Evolutionary conservation across 306 rosid genomes (phyloP).

Genomic region (Macrotyloma uniflorum): DNA sequence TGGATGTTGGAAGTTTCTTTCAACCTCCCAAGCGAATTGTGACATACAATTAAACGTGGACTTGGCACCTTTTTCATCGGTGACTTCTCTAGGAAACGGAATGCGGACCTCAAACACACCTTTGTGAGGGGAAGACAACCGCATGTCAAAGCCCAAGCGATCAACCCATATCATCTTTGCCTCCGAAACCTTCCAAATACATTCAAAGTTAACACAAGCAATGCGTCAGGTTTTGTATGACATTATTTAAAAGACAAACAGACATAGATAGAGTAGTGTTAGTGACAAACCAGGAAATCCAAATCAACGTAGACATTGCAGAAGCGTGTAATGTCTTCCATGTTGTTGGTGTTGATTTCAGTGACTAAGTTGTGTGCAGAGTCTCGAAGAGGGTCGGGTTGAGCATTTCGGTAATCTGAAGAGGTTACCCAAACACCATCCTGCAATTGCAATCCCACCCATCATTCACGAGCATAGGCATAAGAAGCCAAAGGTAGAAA

Average conservation of each 20-base stretch:
- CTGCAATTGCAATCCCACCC: conserved; percentile 44
- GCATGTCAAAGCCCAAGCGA: conserved; percentile 85
- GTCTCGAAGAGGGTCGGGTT: conserved; percentile 90
- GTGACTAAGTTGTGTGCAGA: conserved; percentile 72
- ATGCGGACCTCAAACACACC: conserved; percentile 78
- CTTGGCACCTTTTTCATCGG: conserved; percentile 85
- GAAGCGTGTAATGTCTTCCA: conserved; percentile 83
- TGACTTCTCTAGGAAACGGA: conserved; percentile 87
- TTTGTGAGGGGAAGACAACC: conserved; percentile 57
- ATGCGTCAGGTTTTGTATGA: not conserved
- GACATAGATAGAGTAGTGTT: not conserved
- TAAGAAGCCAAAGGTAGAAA: not conserved
- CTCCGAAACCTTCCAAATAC: conserved; percentile 64
- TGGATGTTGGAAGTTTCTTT: conserved; percentile 63
- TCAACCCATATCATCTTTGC: conserved; percentile 95
- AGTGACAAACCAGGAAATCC: conserved; percentile 68
- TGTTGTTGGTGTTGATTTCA: conserved; percentile 74
- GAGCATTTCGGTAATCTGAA: conserved; percentile 70
- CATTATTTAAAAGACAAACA: not conserved
- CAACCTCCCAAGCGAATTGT: conserved; percentile 96
- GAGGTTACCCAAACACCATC: conserved; percentile 71
- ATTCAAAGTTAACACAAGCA: conserved; percentile 19
- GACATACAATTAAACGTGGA: conserved; percentile 90
- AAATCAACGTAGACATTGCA: conserved; percentile 81
- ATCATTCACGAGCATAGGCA: not conserved